phyloP scores from a whole-genome alignment of 805 yeast species.

The Candida quercuum region DNA sequence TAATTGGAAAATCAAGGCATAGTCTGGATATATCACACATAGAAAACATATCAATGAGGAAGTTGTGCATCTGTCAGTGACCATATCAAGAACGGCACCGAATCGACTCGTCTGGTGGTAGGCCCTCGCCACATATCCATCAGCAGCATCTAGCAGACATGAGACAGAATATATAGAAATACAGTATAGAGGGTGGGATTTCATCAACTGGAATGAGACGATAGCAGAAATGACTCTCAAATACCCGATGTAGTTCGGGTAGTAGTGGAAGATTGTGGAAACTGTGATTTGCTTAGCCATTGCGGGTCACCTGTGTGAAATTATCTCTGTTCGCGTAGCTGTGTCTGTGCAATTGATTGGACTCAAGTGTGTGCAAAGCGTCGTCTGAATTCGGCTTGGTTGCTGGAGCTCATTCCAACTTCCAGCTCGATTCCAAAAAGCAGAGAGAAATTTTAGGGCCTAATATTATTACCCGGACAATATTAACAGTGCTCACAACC shows the following conservation, averaged over 20 bases:
- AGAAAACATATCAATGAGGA: constrained; percentile 86
- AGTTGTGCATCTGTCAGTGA: constrained; percentile 96
- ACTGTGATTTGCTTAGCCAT: constrained; percentile 28
- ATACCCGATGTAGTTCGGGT: constrained; percentile 92
- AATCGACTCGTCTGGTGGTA: constrained; percentile 84
- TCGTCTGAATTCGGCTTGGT: no score
- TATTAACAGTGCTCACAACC: no score
- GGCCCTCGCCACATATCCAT: constrained; percentile 90
- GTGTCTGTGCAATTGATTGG: no score
- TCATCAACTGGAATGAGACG: constrained; percentile 77
- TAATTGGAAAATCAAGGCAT: constrained; percentile 59
- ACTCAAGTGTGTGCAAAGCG: no score
- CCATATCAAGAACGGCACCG: constrained; percentile 98
- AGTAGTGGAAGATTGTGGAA: constrained; percentile 61
- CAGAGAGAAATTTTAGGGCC: no score
- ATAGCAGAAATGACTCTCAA: constrained; percentile 77
- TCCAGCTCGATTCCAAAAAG: no score
- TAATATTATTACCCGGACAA: no score
- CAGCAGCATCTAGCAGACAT: constrained; percentile 91
- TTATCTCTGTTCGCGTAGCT: no score
- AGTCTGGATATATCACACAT: constrained; percentile 72
- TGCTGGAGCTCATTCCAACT: no score
- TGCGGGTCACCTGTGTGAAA: no score
- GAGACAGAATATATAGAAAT: constrained; percentile 76
- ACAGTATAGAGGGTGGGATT: constrained; percentile 74